A percentile compares a stretch with the other conserved stretches of the same genome.
These are phyloP conservation scores for Eutrema salsugineum DNA, from an alignment of 441 rosid species.

Conservation along the genomic window DNA sequence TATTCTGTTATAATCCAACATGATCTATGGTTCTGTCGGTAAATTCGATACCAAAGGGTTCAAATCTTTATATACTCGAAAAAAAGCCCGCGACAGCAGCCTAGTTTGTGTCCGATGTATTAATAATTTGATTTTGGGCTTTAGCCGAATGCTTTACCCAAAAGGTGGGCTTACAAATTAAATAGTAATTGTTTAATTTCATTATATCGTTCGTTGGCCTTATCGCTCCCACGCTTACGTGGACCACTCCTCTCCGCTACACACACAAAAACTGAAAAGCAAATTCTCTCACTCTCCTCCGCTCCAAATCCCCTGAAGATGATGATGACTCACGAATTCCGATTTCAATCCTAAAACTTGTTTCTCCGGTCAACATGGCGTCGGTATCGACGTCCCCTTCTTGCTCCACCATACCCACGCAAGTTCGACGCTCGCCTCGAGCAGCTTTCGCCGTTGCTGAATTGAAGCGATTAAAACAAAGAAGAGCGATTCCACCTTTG, in stretches of 20 bases:
- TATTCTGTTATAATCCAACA: too few species aligned
- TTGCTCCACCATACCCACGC: conserved; percentile 23
- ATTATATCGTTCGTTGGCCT: too few species aligned
- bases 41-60: too few species aligned
- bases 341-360: not conserved
- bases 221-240: not conserved
- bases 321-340: conserved; percentile 8
- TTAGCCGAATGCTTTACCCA: too few species aligned
- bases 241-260: conserved; percentile 17
- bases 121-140: too few species aligned
- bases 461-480: conserved; percentile 34
- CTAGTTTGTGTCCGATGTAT: too few species aligned
- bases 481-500: conserved; percentile 26
- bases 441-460: conserved; percentile 24
- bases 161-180: too few species aligned
- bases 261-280: not conserved
- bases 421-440: conserved; percentile 17
- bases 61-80: too few species aligned
- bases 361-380: conserved; percentile 28
- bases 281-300: not conserved
- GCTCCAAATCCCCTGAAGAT: not conserved
- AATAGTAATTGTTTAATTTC: too few species aligned
- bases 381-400: conserved; percentile 32
- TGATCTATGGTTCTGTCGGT: too few species aligned
- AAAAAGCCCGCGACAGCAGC: too few species aligned